Conservation (phyloP, 805 yeast genomes). For the Myxozyma kluyveri region DNA sequence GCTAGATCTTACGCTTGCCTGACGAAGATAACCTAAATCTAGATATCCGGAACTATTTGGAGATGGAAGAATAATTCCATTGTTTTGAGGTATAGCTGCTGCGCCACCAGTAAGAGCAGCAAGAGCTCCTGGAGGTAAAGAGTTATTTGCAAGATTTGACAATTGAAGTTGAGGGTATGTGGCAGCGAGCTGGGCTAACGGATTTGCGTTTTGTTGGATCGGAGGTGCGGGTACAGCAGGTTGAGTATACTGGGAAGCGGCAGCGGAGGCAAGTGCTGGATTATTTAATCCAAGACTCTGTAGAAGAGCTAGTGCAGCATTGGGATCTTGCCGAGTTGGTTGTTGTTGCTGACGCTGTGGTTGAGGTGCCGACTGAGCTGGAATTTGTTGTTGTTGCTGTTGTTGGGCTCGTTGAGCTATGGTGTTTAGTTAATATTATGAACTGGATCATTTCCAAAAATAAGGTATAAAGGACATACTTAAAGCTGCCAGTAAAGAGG, state of each 20-base stretch:
- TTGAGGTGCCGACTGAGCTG: conserved; percentile 3
- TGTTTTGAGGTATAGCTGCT: not conserved
- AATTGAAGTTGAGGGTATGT: conserved; percentile 7
- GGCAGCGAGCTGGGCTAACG: conserved; percentile 10
- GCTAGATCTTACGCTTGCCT: conserved; percentile 14
- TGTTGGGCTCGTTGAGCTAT: conserved; percentile 29
- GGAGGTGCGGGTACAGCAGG: conserved; percentile 2
- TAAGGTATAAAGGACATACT: conserved; percentile 14
- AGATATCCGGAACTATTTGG: conserved; percentile 19
- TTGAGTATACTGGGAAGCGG: not conserved
- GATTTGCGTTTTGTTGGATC: not conserved
- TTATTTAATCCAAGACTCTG: conserved; percentile 1
- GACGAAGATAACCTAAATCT: conserved; percentile 4
- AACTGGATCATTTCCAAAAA: not conserved
- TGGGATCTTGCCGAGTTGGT: conserved; percentile 6
- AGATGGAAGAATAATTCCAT: conserved; percentile 5
- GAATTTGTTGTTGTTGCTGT: conserved; percentile 17
- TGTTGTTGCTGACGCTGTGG: conserved; percentile 4
- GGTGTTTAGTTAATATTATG: not conserved
- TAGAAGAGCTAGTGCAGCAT: not conserved
- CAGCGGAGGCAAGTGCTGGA: not conserved
- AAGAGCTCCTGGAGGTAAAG: conserved; percentile 26
- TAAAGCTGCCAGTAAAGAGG: conserved; percentile 28
- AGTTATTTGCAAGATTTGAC: conserved; percentile 5
- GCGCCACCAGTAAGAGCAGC: conserved; percentile 25